Percentiles rank a stretch among this genome's conserved stretches.
Conservation (phyloP, 371 early-diverging fungal species). For the Mucor piriformis region DNA sequence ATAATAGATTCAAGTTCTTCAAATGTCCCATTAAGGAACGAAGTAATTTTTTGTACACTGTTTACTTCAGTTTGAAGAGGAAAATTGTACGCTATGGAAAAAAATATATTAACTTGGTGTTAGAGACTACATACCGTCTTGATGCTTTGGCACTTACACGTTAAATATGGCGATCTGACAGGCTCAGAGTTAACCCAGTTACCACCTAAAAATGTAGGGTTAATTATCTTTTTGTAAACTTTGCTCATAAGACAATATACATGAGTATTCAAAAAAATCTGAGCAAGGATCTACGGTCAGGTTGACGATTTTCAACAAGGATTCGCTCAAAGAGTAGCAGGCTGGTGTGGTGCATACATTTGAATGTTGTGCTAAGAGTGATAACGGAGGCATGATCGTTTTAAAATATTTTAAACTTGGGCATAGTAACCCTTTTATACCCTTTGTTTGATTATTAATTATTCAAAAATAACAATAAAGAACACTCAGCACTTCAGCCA, state of each 20-base stretch:
- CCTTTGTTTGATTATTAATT: too few species aligned
- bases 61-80: too few species aligned
- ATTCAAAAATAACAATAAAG: too few species aligned
- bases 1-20: slow-evolving; percentile 16
- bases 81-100: too few species aligned
- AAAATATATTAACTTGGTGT: too few species aligned
- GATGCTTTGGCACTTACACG: too few species aligned
- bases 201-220: neutral
- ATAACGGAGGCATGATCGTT: neutral
- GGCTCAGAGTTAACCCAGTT: neutral
- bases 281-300: slow-evolving; percentile 41
- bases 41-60: neutral
- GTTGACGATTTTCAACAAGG: slow-evolving; percentile 5
- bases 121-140: too few species aligned
- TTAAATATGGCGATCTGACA: too few species aligned
- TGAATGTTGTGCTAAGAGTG: neutral
- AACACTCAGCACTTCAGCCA: too few species aligned
- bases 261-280: slow-evolving; percentile 52
- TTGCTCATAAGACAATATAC: slow-evolving; percentile 23
- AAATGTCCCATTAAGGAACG: slow-evolving; percentile 25
- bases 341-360: neutral
- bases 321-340: neutral
- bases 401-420: too few species aligned
- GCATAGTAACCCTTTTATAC: too few species aligned
- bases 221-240: neutral